Evolutionary conservation across 306 rosid genomes (phyloP), one percentile per base, ranked within the genome.

Genomic region (Prunus dulcis): DNA sequence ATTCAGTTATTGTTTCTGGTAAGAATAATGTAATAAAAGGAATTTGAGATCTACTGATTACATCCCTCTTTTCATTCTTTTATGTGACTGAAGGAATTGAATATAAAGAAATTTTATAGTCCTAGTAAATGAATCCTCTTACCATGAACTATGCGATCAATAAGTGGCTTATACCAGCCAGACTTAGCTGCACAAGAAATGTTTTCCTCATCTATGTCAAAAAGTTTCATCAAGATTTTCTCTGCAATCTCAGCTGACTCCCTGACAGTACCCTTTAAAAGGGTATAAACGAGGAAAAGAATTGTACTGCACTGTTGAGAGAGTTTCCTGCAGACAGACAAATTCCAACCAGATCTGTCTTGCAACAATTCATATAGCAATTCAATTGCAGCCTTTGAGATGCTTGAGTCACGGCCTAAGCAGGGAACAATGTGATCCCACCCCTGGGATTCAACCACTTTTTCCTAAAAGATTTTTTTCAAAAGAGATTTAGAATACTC

Each of bases 141-240:
- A 92, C 97, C 96, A 76, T 43, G 81, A 78, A 84, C 75, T 71
- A 92, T 81, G 52, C 72, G 88, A 79, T 87, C 84, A 49, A 85
- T 82, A 46, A 92, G 92, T 22, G 97, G 97, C 77, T 81, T 87
- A 81, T 84, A 88, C 93, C 96, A 92, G 78, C 93, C 96, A 80
- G 86, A 78, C 67, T 64, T 84, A 55, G 97, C 96, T 34, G 96
- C 93, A 62, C 50, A 28, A 49, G 76, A 67, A 72, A 90, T 87
- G 75, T 68, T 83, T 53, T 73, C 83, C 83, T 88, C 92, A 19
- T 90, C 87, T 71, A 87, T 85, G 74, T 86, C 87, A 68, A 86
- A 86, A 81, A 92, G 84, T 71, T 86, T 84, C 87, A 66, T 56
- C 89, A 92, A 81, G 68, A 92, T 90, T 68, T 58, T 88, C 56